Evolutionary conservation across 1,139 yeast species (phyloP).

Genomic region (Pichia norvegensis): DNA sequence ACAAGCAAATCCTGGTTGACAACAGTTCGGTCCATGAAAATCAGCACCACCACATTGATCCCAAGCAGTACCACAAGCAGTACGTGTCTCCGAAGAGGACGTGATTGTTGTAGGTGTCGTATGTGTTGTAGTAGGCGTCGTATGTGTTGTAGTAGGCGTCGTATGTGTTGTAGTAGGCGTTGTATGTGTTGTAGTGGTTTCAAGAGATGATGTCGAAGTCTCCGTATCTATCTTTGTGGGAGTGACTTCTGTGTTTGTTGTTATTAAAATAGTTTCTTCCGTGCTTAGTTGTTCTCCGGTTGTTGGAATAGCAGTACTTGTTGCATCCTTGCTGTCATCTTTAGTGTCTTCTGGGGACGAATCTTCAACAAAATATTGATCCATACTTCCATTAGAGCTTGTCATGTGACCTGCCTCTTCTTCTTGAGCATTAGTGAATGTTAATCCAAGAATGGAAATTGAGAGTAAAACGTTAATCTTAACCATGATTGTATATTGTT

Average conservation of each 20-base stretch:
- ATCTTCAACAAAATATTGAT: background rate
- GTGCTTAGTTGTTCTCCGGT: background rate
- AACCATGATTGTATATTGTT: no score
- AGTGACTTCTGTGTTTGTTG: background rate
- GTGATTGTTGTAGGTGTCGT: constrained; percentile 2
- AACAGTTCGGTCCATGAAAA: constrained; percentile 25
- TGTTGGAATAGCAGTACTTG: background rate
- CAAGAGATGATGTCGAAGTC: background rate
- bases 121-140: constrained; percentile 1
- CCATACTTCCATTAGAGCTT: constrained; percentile 1
- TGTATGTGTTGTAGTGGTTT: background rate
- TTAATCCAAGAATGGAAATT: background rate
- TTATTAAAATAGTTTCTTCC: background rate
- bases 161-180: constrained; percentile 2
- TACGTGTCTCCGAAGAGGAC: background rate
- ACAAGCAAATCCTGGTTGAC: constrained; percentile 25
- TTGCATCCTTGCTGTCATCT: background rate
- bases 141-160: background rate
- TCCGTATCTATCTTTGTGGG: background rate
- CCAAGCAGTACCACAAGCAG: constrained; percentile 22
- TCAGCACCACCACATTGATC: constrained; percentile 29
- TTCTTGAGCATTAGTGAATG: background rate
- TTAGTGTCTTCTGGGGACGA: background rate
- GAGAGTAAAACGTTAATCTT: background rate
- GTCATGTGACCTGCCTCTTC: background rate